These are phyloP conservation scores for Metschnikowia lachancei DNA, from an alignment of 805 yeast genomes.

Conservation along the genomic window DNA sequence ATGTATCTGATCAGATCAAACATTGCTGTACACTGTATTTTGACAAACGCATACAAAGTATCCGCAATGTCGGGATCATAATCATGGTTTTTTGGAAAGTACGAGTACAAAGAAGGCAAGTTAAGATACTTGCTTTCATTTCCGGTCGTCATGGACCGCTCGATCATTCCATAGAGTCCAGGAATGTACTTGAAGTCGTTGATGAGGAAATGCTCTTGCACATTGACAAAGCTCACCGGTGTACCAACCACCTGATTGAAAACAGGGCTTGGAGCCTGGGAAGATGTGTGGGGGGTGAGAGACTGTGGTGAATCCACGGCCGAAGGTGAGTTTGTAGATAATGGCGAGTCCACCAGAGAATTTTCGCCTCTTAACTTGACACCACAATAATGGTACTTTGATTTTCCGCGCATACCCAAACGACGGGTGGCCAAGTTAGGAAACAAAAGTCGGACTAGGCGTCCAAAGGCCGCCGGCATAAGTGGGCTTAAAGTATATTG, in stretches of 20 bases:
- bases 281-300: slow-evolving; percentile 16
- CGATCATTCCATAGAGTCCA: slow-evolving; percentile 25
- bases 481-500: slow-evolving; percentile 51
- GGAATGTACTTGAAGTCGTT: slow-evolving; percentile 32
- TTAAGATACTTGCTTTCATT: slow-evolving; percentile 19
- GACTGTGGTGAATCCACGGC: slow-evolving; percentile 18
- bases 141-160: slow-evolving; percentile 17
- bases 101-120: slow-evolving; percentile 42
- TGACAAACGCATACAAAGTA: slow-evolving; percentile 60
- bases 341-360: slow-evolving; percentile 21
- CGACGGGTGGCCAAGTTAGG: slow-evolving; percentile 73
- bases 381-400: slow-evolving; percentile 86
- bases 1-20: slow-evolving; percentile 66
- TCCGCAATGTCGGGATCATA: slow-evolving; percentile 50
- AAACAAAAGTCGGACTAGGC: slow-evolving; percentile 32
- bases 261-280: slow-evolving; percentile 12
- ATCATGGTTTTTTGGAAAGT: slow-evolving; percentile 46
- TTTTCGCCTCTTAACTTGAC: slow-evolving; percentile 38
- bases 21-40: slow-evolving; percentile 58
- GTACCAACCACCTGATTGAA: slow-evolving; percentile 12
- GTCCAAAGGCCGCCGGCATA: slow-evolving; percentile 75
- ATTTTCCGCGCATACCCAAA: slow-evolving; percentile 76
- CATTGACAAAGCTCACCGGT: slow-evolving; percentile 20
- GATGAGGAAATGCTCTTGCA: slow-evolving; percentile 18
- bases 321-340: slow-evolving; percentile 15